A percentile compares a stretch with the other conserved stretches of the same genome.
phyloP scores from a whole-genome alignment of 2,329 filamentous ascomycete species.

The Teratosphaeriaceae sp. region DNA sequence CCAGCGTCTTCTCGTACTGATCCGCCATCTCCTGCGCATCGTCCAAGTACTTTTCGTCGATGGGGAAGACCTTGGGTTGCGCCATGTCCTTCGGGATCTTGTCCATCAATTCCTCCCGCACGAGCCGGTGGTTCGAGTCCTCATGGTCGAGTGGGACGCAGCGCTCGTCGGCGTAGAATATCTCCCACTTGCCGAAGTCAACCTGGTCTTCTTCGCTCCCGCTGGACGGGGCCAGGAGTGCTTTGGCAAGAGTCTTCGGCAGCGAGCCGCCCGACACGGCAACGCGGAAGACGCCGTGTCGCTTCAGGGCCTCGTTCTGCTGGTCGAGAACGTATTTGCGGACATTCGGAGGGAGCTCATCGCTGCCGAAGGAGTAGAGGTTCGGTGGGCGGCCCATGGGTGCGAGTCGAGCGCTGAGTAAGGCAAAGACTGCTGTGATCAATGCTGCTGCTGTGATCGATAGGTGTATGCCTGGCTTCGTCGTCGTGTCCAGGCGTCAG shows the following conservation, averaged over 20 bases:
- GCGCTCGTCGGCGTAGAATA: constrained; percentile 98
- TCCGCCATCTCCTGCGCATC: constrained; percentile 91
- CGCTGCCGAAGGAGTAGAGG: constrained; percentile 73
- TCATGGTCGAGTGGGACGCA: constrained; percentile 84
- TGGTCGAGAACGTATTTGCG: constrained; percentile 75
- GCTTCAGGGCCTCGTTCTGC: constrained; percentile 71
- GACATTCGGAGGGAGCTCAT: constrained; percentile 67
- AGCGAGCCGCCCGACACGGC: constrained; percentile 92
- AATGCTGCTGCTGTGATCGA: constrained; percentile 1
- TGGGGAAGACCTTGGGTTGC: constrained; percentile 68
- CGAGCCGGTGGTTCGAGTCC: constrained; percentile 88
- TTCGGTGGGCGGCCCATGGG: constrained; percentile 40
- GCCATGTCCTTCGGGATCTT: constrained; percentile 67
- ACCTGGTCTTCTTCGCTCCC: constrained; percentile 54
- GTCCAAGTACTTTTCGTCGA: constrained; percentile 61
- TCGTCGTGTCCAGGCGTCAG: background rate
- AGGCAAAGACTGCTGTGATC: background rate
- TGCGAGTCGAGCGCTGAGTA: constrained; percentile 4
- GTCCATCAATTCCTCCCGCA: constrained; percentile 82
- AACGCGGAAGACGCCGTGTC: constrained; percentile 82
- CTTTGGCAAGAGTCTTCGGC: constrained; percentile 78
- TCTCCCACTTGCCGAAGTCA: constrained; percentile 84
- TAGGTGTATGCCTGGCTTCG: background rate
- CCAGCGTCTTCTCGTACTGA: constrained; percentile 83
- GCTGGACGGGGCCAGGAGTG: constrained; percentile 56